These are phyloP conservation scores for Aquilaria agallochum DNA, from an alignment of 441 rosid genomes.

Conservation along the genomic window DNA sequence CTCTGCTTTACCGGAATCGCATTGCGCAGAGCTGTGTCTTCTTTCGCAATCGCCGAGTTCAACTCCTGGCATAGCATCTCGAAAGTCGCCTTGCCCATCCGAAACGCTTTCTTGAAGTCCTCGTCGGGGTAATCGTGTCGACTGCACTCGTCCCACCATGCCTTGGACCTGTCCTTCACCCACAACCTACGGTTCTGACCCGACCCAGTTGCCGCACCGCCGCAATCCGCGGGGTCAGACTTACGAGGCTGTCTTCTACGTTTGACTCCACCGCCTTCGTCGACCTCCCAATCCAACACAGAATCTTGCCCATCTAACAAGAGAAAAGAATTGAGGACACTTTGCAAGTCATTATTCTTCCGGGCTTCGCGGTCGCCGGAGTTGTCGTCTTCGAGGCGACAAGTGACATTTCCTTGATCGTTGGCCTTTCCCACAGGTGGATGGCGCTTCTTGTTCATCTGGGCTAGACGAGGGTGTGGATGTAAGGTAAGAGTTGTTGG, in stretches of 20 bases:
- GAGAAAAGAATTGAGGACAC: constrained; percentile 57
- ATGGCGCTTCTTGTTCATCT: constrained; percentile 31
- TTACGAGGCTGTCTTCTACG: constrained; percentile 45
- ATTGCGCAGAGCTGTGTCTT: constrained; percentile 63
- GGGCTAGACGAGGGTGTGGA: constrained; percentile 4
- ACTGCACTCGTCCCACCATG: constrained; percentile 87
- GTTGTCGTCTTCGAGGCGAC: constrained; percentile 19
- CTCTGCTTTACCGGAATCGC: constrained; percentile 80
- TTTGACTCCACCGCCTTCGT: constrained; percentile 32
- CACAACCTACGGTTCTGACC: constrained; percentile 69
- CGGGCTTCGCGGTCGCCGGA: constrained; percentile 14
- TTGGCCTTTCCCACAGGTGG: constrained; percentile 13
- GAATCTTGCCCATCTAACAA: constrained; percentile 59
- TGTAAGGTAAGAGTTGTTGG: constrained; percentile 10
- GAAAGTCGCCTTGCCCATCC: constrained; percentile 67
- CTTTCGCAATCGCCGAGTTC: constrained; percentile 65
- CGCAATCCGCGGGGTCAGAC: constrained; percentile 39
- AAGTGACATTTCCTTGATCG: constrained; percentile 9
- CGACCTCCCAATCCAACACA: constrained; percentile 18
- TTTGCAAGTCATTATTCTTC: constrained; percentile 45
- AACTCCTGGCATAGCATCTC: constrained; percentile 64
- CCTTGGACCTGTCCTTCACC: constrained; percentile 69
- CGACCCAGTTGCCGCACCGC: constrained; percentile 21
- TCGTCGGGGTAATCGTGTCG: constrained; percentile 58
- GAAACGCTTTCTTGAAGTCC: constrained; percentile 60